Conservation (phyloP, 805 yeast genomes). For the Lipomyces yamadae region DNA sequence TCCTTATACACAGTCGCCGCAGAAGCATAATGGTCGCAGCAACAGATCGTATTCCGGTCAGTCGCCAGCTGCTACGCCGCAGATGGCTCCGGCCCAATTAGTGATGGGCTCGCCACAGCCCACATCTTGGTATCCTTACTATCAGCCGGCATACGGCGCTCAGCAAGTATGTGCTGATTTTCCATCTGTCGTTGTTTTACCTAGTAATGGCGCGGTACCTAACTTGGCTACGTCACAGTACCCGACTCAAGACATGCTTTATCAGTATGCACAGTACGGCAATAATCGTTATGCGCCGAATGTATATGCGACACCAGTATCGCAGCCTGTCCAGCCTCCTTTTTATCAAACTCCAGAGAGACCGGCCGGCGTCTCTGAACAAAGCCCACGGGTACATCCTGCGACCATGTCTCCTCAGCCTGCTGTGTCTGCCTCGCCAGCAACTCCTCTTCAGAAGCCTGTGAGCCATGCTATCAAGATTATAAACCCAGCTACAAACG, state of each 20-base stretch:
- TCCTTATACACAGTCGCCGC: constrained; percentile 14
- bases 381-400: constrained; percentile 22
- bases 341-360: constrained; percentile 19
- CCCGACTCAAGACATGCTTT: constrained; percentile 4
- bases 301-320: constrained; percentile 5
- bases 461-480: constrained; percentile 38
- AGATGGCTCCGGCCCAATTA: constrained; percentile 31
- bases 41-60: constrained; percentile 21
- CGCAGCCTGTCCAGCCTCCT: constrained; percentile 13
- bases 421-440: constrained; percentile 11
- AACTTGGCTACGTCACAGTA: constrained; percentile 10
- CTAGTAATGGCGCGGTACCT: not conserved
- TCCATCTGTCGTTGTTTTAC: not conserved
- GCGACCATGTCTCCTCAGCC: constrained; percentile 23
- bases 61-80: constrained; percentile 33
- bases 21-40: constrained; percentile 29
- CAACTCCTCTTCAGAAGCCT: constrained; percentile 18
- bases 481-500: constrained; percentile 36
- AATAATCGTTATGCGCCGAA: constrained; percentile 15
- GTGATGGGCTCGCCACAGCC: constrained; percentile 19
- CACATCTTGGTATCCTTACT: constrained; percentile 7
- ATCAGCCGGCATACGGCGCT: constrained; percentile 10
- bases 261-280: not conserved
- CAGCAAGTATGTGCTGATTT: constrained; percentile 5
- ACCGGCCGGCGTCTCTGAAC: constrained; percentile 20